Evolutionary conservation across 306 rosid genomes (phyloP), one percentile per base, ranked within the genome.

Genomic region (Ormosia emarginata): DNA sequence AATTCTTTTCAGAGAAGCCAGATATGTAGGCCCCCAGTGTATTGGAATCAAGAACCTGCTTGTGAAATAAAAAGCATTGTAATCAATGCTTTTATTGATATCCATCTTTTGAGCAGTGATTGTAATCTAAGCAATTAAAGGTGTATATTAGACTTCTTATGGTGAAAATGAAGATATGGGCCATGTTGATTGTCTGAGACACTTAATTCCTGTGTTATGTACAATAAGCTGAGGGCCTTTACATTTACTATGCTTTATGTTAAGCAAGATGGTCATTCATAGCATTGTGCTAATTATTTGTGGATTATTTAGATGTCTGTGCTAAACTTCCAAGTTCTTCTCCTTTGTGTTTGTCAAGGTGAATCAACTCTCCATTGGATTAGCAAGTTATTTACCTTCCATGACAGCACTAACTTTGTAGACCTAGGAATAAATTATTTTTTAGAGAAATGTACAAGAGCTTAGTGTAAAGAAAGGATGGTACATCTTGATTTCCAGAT

Each of bases 11-110:
- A 2, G 47, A 36, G 64, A 72, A 71, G 71, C 71, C 41, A 10
- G 37, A 49, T 72, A 62, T 52, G 55, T 61, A 33, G 73, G 64
- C 13, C 64, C 66, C 57, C 24, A 2, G 2, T 36, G 53, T 65
- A n/a, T 55, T 73, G 29, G 79, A 81, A 64, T 71, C 52, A 50
- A 29, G 67, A 81, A 62, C 39, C 58, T 62, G 74, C 49, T 59
- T 63, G 11, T 10, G 17, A n/a, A 75, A 61, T 61, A 7, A 30
- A 4, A 37, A 75, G 5, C 17, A 50, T 41, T 11, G 2, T 52
- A 14, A 14, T 33, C 6, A 58, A 52, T 8, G 46, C 7, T 52
- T 10, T 37, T 37, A 2, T 71, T 52, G 33, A 34, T 56, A 36
- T 50, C 39, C 40, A 40, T 39, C 39, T 40, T 57, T 74, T 41